Base-by-base conservation (phyloP, 306 rosid species). In the Cyamopsis tetragonoloba region DNA sequence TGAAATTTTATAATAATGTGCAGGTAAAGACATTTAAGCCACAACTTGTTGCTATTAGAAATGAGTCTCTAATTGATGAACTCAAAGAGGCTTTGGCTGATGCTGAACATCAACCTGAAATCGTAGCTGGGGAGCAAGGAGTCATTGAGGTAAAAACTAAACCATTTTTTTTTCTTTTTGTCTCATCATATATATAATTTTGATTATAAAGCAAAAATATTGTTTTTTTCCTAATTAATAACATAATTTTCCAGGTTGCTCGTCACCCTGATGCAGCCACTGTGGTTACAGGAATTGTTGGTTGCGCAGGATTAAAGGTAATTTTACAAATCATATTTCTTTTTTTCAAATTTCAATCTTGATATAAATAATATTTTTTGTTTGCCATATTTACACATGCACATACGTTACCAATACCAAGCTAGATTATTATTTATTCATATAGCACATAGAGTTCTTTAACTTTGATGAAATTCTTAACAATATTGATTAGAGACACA, bases 241-340 rank as follows among this genome's bases (percentile, higher is more conserved):
- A 28, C 24, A 5, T n/a, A n/a, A n/a, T 15, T 70, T 85, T 47
- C 70, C 84, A 92, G 98, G 96, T 83, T 27, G 96, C 98, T 48
- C 75, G 95, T 60, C 96, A 89, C 78, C 92, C 96, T 15, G 98
- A 92, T 73, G 95, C 92, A 3, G 91, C 81, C 37, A 87, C 95
- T 0, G 95, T 87, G 20, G 96, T 92, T 70, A 89, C 98, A 4
- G 96, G 95, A 75, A 92, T 92, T 32, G 98, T 92, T 15, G 98
- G 98, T 39, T 92, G 98, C 62, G 95, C 96, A 46, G 98, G 96
- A 63, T 37, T 92, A 4, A 84, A 84, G 96, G 93, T 88, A 80
- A 77, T 47, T 73, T 42, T 10, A n/a, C n/a, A 18, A 1, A 57
- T 71, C 38, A 24, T 17, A n/a, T 53, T 41, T 57, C 19, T 58